Conservation (phyloP, 352 stramenopile species). For the Phytophthora megakarya region DNA sequence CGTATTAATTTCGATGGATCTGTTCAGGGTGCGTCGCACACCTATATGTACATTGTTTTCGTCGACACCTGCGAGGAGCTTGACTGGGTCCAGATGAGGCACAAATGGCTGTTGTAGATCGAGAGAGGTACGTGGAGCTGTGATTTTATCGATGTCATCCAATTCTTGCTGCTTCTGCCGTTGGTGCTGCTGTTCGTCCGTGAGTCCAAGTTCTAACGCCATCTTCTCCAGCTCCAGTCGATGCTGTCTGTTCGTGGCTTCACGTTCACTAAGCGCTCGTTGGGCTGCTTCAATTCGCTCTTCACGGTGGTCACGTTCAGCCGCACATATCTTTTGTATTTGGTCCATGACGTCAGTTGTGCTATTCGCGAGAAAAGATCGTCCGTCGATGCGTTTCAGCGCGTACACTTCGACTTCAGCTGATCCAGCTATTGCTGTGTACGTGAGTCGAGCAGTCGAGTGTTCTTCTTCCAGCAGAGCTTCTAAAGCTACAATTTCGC, state of each 20-base stretch:
- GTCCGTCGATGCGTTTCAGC: slow-evolving; percentile 32
- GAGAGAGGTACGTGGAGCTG: neutral
- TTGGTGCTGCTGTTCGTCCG: slow-evolving; percentile 23
- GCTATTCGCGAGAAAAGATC: slow-evolving; percentile 17
- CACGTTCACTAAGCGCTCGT: slow-evolving; percentile 17
- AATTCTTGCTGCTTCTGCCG: slow-evolving; percentile 27
- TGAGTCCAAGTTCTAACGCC: slow-evolving; percentile 29
- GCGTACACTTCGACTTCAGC: slow-evolving; percentile 53
- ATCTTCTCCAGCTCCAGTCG: slow-evolving; percentile 23
- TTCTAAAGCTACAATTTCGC: slow-evolving; percentile 48
- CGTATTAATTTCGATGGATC: slow-evolving; percentile 13
- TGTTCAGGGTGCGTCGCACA: neutral
- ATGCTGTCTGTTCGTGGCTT: slow-evolving; percentile 14
- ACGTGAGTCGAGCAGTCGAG: slow-evolving; percentile 20
- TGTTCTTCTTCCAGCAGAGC: slow-evolving; percentile 32
- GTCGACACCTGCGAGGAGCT: slow-evolving; percentile 19
- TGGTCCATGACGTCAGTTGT: slow-evolving; percentile 10
- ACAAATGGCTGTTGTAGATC: slow-evolving; percentile 24
- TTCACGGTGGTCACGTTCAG: slow-evolving; percentile 18
- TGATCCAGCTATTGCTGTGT: slow-evolving; percentile 36
- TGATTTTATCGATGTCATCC: slow-evolving; percentile 18
- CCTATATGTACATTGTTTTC: slow-evolving; percentile 11
- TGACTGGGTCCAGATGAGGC: slow-evolving; percentile 19
- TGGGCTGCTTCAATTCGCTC: slow-evolving; percentile 25
- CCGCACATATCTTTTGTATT: slow-evolving; percentile 14